Evolutionary conservation across 257 asterid species (phyloP).

Genomic region (Coffea eugenioides): DNA sequence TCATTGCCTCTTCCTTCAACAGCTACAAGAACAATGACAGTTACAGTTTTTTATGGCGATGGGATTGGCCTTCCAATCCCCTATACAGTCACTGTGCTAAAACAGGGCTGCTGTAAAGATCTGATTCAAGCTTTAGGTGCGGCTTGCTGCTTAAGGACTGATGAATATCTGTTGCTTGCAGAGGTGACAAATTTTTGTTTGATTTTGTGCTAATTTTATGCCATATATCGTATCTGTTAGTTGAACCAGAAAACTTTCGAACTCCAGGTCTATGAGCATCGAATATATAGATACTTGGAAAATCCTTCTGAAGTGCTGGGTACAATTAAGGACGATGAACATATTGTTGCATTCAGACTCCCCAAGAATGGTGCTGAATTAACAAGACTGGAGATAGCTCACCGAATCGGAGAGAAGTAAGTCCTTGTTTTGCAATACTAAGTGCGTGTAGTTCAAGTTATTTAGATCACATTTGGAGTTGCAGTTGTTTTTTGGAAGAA

Average conservation of each 20-base stretch:
- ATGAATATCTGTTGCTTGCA: constrained; percentile 85
- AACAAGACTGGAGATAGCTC: constrained; percentile 76
- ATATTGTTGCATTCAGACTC: constrained; percentile 88
- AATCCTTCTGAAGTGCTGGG: constrained; percentile 67
- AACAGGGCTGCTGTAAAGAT: constrained; percentile 83
- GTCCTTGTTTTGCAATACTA: constrained; percentile 25
- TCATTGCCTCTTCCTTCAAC: constrained; percentile 96
- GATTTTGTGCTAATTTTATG: constrained; percentile 3
- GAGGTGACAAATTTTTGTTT: constrained; percentile 50
- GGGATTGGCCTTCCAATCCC: constrained; percentile 95
- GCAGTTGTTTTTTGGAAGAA: too few species aligned
- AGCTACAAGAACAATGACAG: constrained; percentile 72
- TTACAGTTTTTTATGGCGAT: constrained; percentile 79
- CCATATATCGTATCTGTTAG: constrained; percentile 8
- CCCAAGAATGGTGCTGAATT: constrained; percentile 50
- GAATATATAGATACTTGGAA: constrained; percentile 72
- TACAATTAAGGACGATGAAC: constrained; percentile 81
- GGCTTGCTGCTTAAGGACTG: constrained; percentile 64
- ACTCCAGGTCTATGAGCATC: constrained; percentile 78
- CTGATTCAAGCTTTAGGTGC: constrained; percentile 63
- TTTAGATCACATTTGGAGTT: neutral
- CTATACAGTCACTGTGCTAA: constrained; percentile 69
- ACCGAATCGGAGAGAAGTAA: constrained; percentile 69
- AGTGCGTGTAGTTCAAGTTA: neutral
- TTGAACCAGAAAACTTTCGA: constrained; percentile 21